phyloP scores from a whole-genome alignment of 2,329 filamentous ascomycete genomes.

The Penicillium sp. region DNA sequence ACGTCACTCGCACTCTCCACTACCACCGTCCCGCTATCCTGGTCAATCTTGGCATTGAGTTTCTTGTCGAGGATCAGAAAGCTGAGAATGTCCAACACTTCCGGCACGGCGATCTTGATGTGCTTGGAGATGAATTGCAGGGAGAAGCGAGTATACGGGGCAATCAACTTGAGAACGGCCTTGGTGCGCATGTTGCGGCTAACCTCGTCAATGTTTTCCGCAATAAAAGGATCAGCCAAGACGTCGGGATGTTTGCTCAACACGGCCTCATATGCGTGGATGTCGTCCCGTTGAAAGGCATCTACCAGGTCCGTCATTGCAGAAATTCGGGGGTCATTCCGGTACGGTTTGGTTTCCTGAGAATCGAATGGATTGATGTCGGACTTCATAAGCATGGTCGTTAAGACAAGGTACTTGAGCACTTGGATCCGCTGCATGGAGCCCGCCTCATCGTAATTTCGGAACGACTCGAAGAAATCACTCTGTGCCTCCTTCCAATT shows the following conservation, averaged over 20 bases:
- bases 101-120: constrained; percentile 76
- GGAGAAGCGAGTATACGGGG: constrained; percentile 90
- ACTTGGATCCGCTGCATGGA: constrained; percentile 95
- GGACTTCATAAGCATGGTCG: constrained; percentile 97
- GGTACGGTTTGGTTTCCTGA: constrained; percentile 97
- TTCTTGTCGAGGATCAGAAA: constrained; percentile 90
- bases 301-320: constrained; percentile 98
- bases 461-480: constrained; percentile 98
- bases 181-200: constrained; percentile 98
- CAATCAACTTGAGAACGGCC: constrained; percentile 86
- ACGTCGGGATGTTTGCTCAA: constrained; percentile 85
- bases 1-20: constrained; percentile 71
- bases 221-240: constrained; percentile 88
- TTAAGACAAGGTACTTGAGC: constrained; percentile 91
- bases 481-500: constrained; percentile 97
- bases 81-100: constrained; percentile 93
- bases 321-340: constrained; percentile 87
- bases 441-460: constrained; percentile 97
- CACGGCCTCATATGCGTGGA: constrained; percentile 84
- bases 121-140: constrained; percentile 82
- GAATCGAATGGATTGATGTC: constrained; percentile 99
- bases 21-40: constrained; percentile 77
- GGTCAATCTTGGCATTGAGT: constrained; percentile 82
- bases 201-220: constrained; percentile 98
- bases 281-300: constrained; percentile 92